phyloP scores from a whole-genome alignment of 257 asterid genomes.

The Voacanga thouarsii region DNA sequence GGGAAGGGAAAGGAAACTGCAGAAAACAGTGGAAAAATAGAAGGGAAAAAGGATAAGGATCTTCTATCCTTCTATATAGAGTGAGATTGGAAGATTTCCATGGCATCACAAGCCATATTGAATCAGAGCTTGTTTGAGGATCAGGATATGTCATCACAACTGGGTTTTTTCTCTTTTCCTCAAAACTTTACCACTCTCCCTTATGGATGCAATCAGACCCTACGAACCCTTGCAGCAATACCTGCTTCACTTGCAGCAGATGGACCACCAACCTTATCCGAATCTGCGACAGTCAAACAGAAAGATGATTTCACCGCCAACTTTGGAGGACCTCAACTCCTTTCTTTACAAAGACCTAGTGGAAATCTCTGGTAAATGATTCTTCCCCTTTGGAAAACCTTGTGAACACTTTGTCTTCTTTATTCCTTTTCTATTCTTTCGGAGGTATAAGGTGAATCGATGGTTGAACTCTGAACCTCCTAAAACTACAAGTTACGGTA shows the following conservation, averaged over 20 bases:
- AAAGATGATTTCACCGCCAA: conserved; percentile 35
- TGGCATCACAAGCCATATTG: conserved; percentile 40
- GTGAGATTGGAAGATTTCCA: conserved; percentile 21
- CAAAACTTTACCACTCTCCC: conserved; percentile 42
- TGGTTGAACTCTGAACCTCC: neutral
- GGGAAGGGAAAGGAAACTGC: neutral
- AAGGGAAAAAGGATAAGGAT: conserved; percentile 4
- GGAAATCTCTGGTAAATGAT: conserved; percentile 51
- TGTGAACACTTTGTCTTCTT: neutral
- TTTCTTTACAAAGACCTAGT: conserved; percentile 57
- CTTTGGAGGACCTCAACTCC: conserved; percentile 52
- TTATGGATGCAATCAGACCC: conserved; percentile 36
- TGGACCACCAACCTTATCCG: conserved; percentile 30
- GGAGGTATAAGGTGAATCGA: neutral
- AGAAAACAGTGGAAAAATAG: neutral
- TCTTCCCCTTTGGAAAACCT: neutral
- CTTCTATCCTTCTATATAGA: neutral
- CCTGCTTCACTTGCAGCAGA: conserved; percentile 23
- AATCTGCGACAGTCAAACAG: conserved; percentile 31
- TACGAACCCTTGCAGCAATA: conserved; percentile 43
- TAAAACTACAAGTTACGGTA: too few relatives aligned
- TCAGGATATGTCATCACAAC: conserved; percentile 64
- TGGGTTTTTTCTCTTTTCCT: conserved; percentile 47
- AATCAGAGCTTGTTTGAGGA: conserved; percentile 70
- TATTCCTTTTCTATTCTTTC: neutral